Percentiles rank a stretch among this genome's conserved stretches.
These are phyloP conservation scores for Clarireedia paspali DNA, from an alignment of 2,329 filamentous ascomycete species.

Conservation along the genomic window DNA sequence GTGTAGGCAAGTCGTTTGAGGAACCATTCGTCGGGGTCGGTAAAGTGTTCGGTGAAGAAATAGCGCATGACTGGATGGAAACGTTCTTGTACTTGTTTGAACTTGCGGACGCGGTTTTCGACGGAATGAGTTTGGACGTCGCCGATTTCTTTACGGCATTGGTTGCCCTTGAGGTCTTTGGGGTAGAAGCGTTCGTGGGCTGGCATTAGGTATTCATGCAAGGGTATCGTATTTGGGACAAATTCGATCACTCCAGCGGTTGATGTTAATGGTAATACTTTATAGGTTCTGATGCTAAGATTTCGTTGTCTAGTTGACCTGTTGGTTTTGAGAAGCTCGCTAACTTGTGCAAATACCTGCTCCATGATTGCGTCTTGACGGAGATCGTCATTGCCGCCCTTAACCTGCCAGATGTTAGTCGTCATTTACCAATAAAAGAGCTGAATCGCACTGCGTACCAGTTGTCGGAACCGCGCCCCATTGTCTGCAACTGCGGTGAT, in stretches of 20 bases:
- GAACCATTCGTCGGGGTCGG: constrained; percentile 95
- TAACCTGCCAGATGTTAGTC: constrained; percentile 47
- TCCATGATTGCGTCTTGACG: constrained; percentile 99
- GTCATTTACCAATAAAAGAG: constrained; percentile 11
- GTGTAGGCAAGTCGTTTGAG: constrained; percentile 82
- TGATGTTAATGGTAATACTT: constrained; percentile 82
- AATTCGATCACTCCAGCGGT: constrained; percentile 93
- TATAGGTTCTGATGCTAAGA: constrained; percentile 90
- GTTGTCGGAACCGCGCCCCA: constrained; percentile 74
- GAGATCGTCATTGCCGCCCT: constrained; percentile 91
- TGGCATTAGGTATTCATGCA: constrained; percentile 87
- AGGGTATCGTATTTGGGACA: constrained; percentile 82
- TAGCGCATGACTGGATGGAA: constrained; percentile 93
- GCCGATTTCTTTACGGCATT: constrained; percentile 73
- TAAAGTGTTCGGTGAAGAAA: constrained; percentile 94
- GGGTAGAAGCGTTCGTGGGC: constrained; percentile 85
- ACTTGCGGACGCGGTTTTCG: constrained; percentile 66
- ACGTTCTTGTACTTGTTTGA: constrained; percentile 67
- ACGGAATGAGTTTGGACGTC: constrained; percentile 62
- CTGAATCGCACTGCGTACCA: constrained; percentile 41
- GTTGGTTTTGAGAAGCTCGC: constrained; percentile 78
- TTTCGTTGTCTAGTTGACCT: constrained; percentile 80
- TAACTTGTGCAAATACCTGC: constrained; percentile 96
- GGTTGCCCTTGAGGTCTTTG: constrained; percentile 66
- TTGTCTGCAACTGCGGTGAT: constrained; percentile 74